These are phyloP conservation scores for Teratosphaeria zuluensis DNA, from an alignment of 2,329 filamentous ascomycete species.

Conservation along the genomic window DNA sequence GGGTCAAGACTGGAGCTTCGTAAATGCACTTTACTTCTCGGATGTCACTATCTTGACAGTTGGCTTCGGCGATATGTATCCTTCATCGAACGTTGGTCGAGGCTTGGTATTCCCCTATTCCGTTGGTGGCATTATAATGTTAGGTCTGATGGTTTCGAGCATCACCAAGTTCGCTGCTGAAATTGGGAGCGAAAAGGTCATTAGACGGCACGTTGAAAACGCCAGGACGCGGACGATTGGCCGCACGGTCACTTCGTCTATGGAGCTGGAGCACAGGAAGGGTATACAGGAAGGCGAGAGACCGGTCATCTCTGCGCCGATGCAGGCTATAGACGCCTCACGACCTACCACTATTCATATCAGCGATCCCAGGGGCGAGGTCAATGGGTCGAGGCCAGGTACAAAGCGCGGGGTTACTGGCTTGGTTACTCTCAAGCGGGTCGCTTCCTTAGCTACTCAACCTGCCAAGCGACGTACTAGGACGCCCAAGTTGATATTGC, in stretches of 20 bases:
- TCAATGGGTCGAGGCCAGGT: background rate
- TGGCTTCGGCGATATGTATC: slow-evolving; percentile 54
- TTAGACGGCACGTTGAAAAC: slow-evolving; percentile 49
- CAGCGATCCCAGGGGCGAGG: background rate
- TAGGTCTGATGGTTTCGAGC: slow-evolving; percentile 73
- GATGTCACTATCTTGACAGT: slow-evolving; percentile 57
- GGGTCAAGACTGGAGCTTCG: slow-evolving; percentile 52
- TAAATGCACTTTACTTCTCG: slow-evolving; percentile 60
- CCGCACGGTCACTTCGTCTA: slow-evolving; percentile 44
- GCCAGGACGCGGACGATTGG: slow-evolving; percentile 45
- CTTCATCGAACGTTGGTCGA: slow-evolving; percentile 48
- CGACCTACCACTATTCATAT: slow-evolving; percentile 6
- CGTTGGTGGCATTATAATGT: slow-evolving; percentile 70
- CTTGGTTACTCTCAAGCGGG: slow-evolving; percentile 9
- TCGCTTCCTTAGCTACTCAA: slow-evolving; percentile 9
- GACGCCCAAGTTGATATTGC: slow-evolving; percentile 42
- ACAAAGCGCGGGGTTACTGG: background rate
- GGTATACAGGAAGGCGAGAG: background rate
- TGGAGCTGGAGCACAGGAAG: slow-evolving; percentile 31
- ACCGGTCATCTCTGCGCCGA: slow-evolving; percentile 12
- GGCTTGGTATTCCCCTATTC: slow-evolving; percentile 75
- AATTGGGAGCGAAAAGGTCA: slow-evolving; percentile 52
- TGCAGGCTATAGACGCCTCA: background rate
- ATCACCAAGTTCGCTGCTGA: slow-evolving; percentile 59
- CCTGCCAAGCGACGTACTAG: slow-evolving; percentile 8